Evolutionary conservation across 306 rosid species (phyloP).

Genomic region (Castanospermum australe): DNA sequence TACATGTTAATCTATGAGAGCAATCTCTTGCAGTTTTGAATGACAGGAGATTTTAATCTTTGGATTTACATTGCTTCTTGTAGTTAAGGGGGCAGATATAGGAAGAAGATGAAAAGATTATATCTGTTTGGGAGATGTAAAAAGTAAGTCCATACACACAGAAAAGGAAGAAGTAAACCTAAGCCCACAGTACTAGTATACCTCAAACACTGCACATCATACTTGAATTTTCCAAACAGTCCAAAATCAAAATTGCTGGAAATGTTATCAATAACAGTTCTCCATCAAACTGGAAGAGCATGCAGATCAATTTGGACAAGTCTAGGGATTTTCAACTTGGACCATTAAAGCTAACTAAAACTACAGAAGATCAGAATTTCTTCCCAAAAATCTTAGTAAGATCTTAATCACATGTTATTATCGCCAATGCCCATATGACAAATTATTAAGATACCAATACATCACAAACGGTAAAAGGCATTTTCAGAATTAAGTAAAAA

Average conservation of each 20-base stretch:
- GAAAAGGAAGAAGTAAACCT: too few relatives aligned
- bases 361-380: not conserved
- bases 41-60: not conserved
- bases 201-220: not conserved
- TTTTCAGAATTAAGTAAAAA: constrained; percentile 6
- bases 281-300: not conserved
- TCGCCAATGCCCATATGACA: not conserved
- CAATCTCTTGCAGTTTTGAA: not conserved
- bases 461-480: not conserved
- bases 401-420: not conserved
- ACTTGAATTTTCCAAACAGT: not conserved
- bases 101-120: not conserved
- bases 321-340: not conserved
- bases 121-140: not conserved
- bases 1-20: not conserved
- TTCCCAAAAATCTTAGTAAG: not conserved
- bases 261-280: not conserved
- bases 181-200: too few relatives aligned
- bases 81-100: too few relatives aligned
- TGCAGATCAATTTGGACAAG: not conserved
- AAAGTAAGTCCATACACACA: not conserved
- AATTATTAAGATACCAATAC: not conserved
- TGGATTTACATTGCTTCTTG: not conserved
- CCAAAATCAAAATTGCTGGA: not conserved
- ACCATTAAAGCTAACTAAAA: not conserved